Evolutionary conservation across 768 basidiomycete species (phyloP).

Genomic region (Hericium coralloides): DNA sequence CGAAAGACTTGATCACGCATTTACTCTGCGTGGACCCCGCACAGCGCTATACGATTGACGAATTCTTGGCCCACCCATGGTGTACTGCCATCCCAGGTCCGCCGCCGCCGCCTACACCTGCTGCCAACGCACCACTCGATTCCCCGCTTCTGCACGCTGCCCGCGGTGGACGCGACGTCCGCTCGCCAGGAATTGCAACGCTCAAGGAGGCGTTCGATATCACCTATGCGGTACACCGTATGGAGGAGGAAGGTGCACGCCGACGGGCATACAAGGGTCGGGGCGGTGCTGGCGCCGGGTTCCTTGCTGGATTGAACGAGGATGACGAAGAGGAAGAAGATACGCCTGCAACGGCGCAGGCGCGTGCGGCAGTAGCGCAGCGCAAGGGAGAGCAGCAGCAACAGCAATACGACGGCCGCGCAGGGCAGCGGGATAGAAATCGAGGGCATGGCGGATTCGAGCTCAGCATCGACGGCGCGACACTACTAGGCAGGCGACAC

Average conservation of each 20-base stretch:
- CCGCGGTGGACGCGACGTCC: conserved; percentile 62
- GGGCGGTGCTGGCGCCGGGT: conserved; percentile 75
- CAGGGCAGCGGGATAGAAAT: conserved; percentile 59
- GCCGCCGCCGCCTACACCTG: conserved; percentile 59
- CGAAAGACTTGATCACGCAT: conserved; percentile 93
- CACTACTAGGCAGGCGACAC: conserved; percentile 70
- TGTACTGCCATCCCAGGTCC: conserved; percentile 63
- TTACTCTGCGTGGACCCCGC: conserved; percentile 93
- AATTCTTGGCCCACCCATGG: conserved; percentile 97
- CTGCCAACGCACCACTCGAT: conserved; percentile 51
- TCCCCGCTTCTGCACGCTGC: conserved; percentile 84
- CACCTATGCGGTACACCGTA: conserved; percentile 96
- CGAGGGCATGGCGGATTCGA: conserved; percentile 47
- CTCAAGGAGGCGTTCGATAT: conserved; percentile 99
- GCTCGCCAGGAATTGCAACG: conserved; percentile 86
- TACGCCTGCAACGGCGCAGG: not conserved
- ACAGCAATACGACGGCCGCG: conserved; percentile 49
- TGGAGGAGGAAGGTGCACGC: conserved; percentile 96
- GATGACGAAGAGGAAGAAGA: conserved; percentile 64
- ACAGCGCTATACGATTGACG: conserved; percentile 95
- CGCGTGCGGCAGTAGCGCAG: not conserved
- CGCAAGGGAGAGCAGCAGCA: not conserved
- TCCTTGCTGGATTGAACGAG: conserved; percentile 83
- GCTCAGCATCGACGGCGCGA: conserved; percentile 80
- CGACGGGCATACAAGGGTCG: conserved; percentile 73